A percentile compares a stretch with the other conserved stretches of the same genome.
phyloP scores from a whole-genome alignment of 2,329 filamentous ascomycete genomes.

The Fusarium torulosum region DNA sequence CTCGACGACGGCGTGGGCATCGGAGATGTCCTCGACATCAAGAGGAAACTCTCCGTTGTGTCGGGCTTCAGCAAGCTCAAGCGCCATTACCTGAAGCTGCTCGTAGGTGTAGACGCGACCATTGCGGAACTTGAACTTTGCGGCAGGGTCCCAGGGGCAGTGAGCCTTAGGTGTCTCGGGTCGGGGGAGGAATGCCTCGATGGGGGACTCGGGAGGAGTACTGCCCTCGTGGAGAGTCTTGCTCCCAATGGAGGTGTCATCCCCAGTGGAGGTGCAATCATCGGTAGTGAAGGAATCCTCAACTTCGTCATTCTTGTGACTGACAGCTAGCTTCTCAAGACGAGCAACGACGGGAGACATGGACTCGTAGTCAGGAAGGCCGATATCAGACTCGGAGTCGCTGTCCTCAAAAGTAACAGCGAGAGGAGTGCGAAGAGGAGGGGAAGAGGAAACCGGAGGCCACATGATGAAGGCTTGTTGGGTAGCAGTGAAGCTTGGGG shows the following conservation, averaged over 20 bases:
- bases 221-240: background rate
- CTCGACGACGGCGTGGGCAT: conserved; percentile 47
- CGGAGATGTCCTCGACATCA: conserved; percentile 47
- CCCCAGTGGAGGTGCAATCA: background rate
- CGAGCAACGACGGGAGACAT: conserved; percentile 20
- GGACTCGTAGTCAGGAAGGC: conserved; percentile 9
- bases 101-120: conserved; percentile 21
- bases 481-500: background rate
- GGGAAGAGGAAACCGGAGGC: conserved; percentile 1
- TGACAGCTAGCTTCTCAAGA: conserved; percentile 15
- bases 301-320: background rate
- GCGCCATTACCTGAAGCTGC: conserved; percentile 51
- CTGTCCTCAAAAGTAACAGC: conserved; percentile 13
- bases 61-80: conserved; percentile 50
- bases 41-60: conserved; percentile 50
- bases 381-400: conserved; percentile 2
- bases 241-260: background rate
- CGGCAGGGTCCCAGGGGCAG: background rate
- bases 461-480: conserved; percentile 5
- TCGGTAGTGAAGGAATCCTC: conserved; percentile 1
- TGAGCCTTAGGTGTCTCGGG: background rate
- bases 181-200: conserved; percentile 22
- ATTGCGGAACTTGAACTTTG: background rate
- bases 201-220: conserved; percentile 24
- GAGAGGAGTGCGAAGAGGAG: conserved; percentile 9